A percentile compares a stretch with the other conserved stretches of the same genome.
Conservation (phyloP, 1,284 basidiomycete genomes). For the Rhodofomes roseus region DNA sequence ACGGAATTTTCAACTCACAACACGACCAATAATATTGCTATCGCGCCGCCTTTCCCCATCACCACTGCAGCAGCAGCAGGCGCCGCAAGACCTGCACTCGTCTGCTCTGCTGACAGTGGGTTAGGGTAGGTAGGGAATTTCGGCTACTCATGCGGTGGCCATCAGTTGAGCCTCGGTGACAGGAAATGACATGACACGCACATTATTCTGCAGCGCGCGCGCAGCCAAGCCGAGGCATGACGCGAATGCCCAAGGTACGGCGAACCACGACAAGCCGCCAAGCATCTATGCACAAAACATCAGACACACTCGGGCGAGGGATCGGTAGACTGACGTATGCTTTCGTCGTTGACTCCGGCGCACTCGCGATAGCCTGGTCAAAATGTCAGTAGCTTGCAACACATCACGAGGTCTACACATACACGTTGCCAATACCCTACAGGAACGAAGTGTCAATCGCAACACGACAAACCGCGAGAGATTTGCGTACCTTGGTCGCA, state of each 20-base stretch:
- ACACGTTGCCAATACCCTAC: constrained; percentile 50
- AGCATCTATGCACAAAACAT: constrained; percentile 37
- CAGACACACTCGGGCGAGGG: neutral
- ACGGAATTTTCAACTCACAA: constrained; percentile 38
- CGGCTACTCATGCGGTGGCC: constrained; percentile 29
- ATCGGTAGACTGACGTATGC: constrained; percentile 37
- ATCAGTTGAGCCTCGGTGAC: neutral
- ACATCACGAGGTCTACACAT: constrained; percentile 6
- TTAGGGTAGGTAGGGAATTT: constrained; percentile 51
- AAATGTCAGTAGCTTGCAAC: neutral
- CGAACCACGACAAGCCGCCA: constrained; percentile 61
- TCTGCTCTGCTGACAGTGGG: constrained; percentile 43
- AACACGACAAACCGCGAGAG: neutral
- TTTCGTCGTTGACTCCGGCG: constrained; percentile 45
- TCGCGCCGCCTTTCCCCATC: constrained; percentile 49
- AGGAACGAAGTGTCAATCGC: neutral
- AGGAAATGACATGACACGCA: constrained; percentile 14
- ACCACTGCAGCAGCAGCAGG: constrained; percentile 49
- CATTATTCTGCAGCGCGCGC: constrained; percentile 44
- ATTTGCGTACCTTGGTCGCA: constrained; percentile 42
- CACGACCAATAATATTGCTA: constrained; percentile 48
- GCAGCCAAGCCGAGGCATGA: constrained; percentile 55
- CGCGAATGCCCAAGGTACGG: constrained; percentile 56
- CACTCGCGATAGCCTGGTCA: constrained; percentile 43
- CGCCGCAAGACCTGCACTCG: constrained; percentile 49